Evolutionary conservation across 805 yeast species (phyloP), one percentile per base, ranked within the genome.

Genomic region (Blastobotrys peoriensis): DNA sequence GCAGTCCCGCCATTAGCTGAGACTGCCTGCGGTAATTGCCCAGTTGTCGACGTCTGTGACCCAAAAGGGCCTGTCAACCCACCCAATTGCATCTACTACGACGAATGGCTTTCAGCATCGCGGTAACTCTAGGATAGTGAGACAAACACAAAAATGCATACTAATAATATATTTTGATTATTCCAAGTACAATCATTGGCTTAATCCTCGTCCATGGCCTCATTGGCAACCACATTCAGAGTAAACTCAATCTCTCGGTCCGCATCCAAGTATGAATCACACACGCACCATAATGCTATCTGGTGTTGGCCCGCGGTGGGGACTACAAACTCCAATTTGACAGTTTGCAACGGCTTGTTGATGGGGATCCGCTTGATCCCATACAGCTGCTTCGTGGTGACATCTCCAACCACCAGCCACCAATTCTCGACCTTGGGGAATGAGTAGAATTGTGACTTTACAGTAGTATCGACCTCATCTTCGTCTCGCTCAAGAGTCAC

Each of bases 231-330:
- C 17, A 56, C 63, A 3, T 46, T 47, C 21, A 59, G 51, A 17
- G 71, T 75, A 40, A 83, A 67, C 8, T 69, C 61, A 19, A 81
- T 73, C 64, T 91, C 96, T 61, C 85, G 86, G 60, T 91, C 98
- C 2, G 88, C 94, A 59, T 89, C 98, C n/a, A 86, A 57, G 56
- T 89, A 91, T 0, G 95, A 81, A 57, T 89, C 97, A 65, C 96
- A 84, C 60, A 89, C 76, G 57, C 91, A 80, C 95, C 95, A 89
- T 1, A 87, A 66, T 0, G 80, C 75, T 20, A 89, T 63, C 15
- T 71, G 59, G 44, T 81, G 84, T 3, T 67, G 59, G 0, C 96
- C 96, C 3, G 75, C 60, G 3, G 65, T 70, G 0, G 86, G 79
- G 6, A 86, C 56, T 0, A 77, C 66, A 48, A 85, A 76, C 21